Base-by-base conservation (phyloP, 805 yeast genomes). In the Candida anglica region DNA sequence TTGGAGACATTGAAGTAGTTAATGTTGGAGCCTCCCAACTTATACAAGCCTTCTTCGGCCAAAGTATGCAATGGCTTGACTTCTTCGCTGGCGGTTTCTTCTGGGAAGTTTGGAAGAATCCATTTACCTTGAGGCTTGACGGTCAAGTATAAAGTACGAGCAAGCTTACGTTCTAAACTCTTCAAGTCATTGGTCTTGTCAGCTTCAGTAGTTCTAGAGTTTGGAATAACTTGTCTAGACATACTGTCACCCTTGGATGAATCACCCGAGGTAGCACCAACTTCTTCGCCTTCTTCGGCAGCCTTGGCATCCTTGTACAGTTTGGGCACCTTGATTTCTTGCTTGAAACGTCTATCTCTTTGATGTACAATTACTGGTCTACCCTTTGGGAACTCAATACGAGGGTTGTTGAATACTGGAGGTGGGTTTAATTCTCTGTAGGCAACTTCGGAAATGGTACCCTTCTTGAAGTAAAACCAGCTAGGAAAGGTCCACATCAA, bases 401-500 rank as follows among this genome's bases (percentile, higher is more conserved):
- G 83, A 15, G 86, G 83, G 41, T 80, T 81, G 42, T 78, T 77
- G 24, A 78, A 71, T 3, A 79, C 75, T 6, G 96, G 95, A 36
- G 81, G 80, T 39, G 70, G 75, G 55, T 91, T 95, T 19, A 81
- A 80, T 47, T 78, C 77, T 34, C 80, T 63, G 60, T 78, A 91
- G 47, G 76, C 77, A 54, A 87, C 85, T 56, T 87, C 96, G 3
- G 95, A 77, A 41, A 93, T 68, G 1, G 97, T 82, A 41, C 98
- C 98, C 48, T 76, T 81, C 53, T 83, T 86, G 66, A 81, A 93
- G 64, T 89, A 93, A 55, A 79, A 89, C 75, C 87, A 87, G 47
- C 82, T 79, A 4, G 98, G 98, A 60, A 93, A 93, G 0, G 98
- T 88, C 96, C 96, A 88, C 95, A 89, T 88, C 46, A 93, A 70